Base-by-base conservation (phyloP, 495 filamentous ascomycete genomes). In the Lepidopterella palustris region DNA sequence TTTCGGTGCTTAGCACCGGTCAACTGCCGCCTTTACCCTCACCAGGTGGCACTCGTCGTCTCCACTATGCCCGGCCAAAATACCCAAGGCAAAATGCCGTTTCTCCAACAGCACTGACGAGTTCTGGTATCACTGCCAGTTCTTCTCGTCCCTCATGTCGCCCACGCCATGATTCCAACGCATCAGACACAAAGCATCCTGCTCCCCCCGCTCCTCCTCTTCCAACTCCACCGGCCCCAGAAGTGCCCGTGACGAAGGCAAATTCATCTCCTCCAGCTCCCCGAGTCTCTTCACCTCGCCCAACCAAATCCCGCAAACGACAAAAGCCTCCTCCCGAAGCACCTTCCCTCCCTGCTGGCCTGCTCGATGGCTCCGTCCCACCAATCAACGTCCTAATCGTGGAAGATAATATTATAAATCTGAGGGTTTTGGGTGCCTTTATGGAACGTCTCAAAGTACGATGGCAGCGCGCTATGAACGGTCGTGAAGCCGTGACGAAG, bases 301-400 rank as follows among this genome's bases (percentile, higher is more conserved):
- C 71, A 55, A 64, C 27, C 26, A 62, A 62, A 42, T 84, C 76
- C 68, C 63, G 52, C 26, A 63, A 55, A 51, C 62, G 63, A 60
- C 31, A 83, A 79, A 70, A 82, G 80, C 47, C 57, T 6, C 45
- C 27, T 9, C 29, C 55, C 18, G 80, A 84, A 35, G 71, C 79
- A 39, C 77, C 76, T 10, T 66, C 76, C 15, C 66, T 82, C 2
- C 78, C 84, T 56, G 77, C 86, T 1, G 86, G 84, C n/a, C 78
- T 90, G 49, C 82, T 93, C 11, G 88, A 88, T 66, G 84, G 85
- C 53, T 86, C 88, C 5, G 91, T 98, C 2, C 93, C 93, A 9
- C 93, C 93, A 21, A 98, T 98, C 73, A 97, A 95, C 65, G 92
- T 97, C 8, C 78, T 98, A 18, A 97, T 98, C 57, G 93, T 98